Evolutionary conservation across 2,329 filamentous ascomycete species (phyloP).

Genomic region (Aspergillus udagawae): DNA sequence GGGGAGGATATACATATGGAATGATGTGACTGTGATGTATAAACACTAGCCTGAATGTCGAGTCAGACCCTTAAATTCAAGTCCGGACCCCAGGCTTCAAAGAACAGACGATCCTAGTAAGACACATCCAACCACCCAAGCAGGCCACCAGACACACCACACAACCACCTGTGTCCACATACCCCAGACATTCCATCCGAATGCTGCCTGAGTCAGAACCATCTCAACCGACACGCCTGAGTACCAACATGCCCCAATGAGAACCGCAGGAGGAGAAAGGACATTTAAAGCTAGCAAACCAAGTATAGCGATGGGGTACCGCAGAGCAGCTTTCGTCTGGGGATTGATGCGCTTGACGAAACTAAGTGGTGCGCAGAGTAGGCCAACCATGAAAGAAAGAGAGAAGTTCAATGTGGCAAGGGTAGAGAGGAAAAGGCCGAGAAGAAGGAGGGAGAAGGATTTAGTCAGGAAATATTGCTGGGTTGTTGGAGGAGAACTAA

Average conservation of each 20-base stretch:
- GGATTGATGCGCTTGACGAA: constrained; percentile 51
- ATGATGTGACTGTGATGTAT: background rate
- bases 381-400: constrained; percentile 76
- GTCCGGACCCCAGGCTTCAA: background rate
- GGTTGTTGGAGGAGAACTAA: constrained; percentile 50
- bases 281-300: constrained; percentile 54
- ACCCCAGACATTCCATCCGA: constrained; percentile 85
- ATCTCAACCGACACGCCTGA: constrained; percentile 50
- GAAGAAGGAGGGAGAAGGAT: constrained; percentile 84
- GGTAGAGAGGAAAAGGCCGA: constrained; percentile 87
- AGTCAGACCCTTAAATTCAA: background rate
- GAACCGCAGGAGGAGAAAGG: constrained; percentile 57
- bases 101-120: constrained; percentile 34
- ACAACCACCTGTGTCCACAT: constrained; percentile 84
- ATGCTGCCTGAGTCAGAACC: constrained; percentile 68
- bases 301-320: constrained; percentile 27
- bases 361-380: constrained; percentile 73
- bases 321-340: constrained; percentile 15
- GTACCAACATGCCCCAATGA: constrained; percentile 49
- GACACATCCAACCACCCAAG: constrained; percentile 65
- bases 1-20: background rate
- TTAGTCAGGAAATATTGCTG: constrained; percentile 78
- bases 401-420: constrained; percentile 96
- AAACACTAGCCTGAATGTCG: background rate
- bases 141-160: constrained; percentile 96